phyloP scores from a whole-genome alignment of 192 early-diverging fungal species.

The Chytriomyces confervae region DNA sequence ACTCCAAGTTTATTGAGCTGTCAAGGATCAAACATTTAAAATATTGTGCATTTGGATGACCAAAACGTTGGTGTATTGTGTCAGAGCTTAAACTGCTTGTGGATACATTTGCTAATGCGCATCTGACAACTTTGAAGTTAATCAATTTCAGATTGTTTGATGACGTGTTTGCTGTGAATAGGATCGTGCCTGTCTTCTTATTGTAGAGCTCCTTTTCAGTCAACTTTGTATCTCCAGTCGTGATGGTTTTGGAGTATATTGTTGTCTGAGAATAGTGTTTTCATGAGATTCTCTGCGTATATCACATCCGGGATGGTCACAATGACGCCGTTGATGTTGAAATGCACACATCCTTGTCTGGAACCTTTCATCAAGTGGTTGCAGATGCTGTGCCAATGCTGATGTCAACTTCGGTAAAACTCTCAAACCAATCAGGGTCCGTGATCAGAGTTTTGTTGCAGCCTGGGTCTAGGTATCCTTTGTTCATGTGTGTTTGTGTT shows the following conservation, averaged over 20 bases:
- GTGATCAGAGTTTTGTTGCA: not conserved
- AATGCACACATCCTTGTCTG: not conserved
- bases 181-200: not conserved
- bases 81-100: not conserved
- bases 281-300: not conserved
- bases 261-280: not conserved
- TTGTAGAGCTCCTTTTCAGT: not conserved
- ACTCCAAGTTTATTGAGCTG: slow-evolving; percentile 3
- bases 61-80: slow-evolving; percentile 1
- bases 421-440: not conserved
- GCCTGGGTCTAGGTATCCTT: slow-evolving; percentile 7
- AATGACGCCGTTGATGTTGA: not conserved
- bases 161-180: not conserved
- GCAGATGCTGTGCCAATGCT: not conserved
- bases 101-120: not conserved
- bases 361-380: not conserved
- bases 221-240: not conserved
- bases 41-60: not conserved
- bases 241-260: not conserved
- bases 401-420: not conserved
- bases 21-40: not conserved
- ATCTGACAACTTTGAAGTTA: not conserved
- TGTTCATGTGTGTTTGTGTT: too few species aligned
- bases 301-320: not conserved
- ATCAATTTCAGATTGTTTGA: not conserved